Base-by-base conservation (phyloP, 495 filamentous ascomycete species). In the Annulohypoxylon nitens region DNA sequence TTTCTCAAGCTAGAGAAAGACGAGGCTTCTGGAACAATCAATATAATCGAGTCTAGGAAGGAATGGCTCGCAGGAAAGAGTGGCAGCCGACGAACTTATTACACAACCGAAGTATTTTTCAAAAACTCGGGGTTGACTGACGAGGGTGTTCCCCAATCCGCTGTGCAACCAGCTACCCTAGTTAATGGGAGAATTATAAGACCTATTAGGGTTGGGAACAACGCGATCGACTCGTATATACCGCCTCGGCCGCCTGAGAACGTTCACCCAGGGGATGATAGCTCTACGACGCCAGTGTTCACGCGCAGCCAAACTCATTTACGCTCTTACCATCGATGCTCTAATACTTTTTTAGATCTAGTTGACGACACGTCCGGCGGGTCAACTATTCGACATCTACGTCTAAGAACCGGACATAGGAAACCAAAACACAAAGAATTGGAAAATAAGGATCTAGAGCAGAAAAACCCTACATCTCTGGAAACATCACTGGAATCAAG, bases 11-110 rank as follows among this genome's bases (percentile, higher is more conserved):
- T 94, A 1, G 85, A 89, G 23, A 83, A 81, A 51, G 90, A 94
- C 64, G 91, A 95, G 70, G 71, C 76, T 9, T 89, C 87, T 1
- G 86, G 87, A 0, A 76, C 85, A 53, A 80, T 92, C 14, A 83
- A 86, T 50, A 91, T 93, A 50, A 75, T 92, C 7, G 93, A 95
- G 79, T 86, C 88, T 50, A 86, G 93, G 7, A 89, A 89, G 36
- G 92, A 95, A 78, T 94, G 90, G 90, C 84, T 84, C 16, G 68
- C 81, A 23, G 87, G 87, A 3, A 83, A 83, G 57, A 91, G 89
- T 70, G 88, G 84, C 36, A 87, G 90, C 61, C 82, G 84, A 45
- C 88, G 92, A 36, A 92, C 89, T 0, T 93, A 90, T 78, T 94
- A 94, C 78, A 88, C 81, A 4, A 88, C 89, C 4, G 76, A 85